phyloP scores from a whole-genome alignment of 176 grass and related monocot genomes.

The Oryza coarctata region DNA sequence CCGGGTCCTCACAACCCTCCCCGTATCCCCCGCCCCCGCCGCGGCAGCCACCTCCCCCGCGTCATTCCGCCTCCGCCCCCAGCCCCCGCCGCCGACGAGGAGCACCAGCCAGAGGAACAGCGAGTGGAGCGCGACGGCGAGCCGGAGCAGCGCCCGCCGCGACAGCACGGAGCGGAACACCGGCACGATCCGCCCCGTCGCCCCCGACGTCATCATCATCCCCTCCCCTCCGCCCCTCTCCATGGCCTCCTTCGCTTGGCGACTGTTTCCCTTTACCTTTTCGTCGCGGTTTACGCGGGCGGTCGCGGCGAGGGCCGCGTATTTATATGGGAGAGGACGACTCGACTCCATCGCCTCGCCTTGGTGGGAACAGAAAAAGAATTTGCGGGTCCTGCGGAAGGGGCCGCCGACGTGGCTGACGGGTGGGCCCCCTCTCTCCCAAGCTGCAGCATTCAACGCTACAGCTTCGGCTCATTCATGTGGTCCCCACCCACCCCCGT shows the following conservation, averaged over 20 bases:
- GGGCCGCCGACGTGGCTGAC: not conserved
- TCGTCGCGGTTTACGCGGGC: slow-evolving; percentile 22
- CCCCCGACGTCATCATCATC: slow-evolving; percentile 85
- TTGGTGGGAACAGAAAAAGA: no score
- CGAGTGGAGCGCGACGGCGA: slow-evolving; percentile 68
- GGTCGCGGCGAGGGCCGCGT: not conserved
- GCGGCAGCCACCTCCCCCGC: not conserved
- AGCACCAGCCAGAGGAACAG: slow-evolving; percentile 80
- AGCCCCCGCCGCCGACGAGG: slow-evolving; percentile 40
- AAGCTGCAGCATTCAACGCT: not conserved
- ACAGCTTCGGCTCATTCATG: not conserved
- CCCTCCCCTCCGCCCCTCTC: slow-evolving; percentile 17
- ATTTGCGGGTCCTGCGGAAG: no score
- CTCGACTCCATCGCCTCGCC: not conserved
- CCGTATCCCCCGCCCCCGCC: not conserved
- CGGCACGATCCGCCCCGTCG: slow-evolving; percentile 84
- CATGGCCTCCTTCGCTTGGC: not conserved
- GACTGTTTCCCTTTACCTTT: no score
- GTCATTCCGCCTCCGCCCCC: not conserved
- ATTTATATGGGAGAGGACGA: slow-evolving; percentile 37
- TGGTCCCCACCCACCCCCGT: no score
- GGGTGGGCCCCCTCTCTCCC: not conserved
- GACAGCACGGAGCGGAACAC: slow-evolving; percentile 75
- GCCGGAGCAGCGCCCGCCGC: slow-evolving; percentile 55
- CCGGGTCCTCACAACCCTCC: slow-evolving; percentile 37